These are phyloP conservation scores for Olyra latifolia DNA, from an alignment of 176 grass and related monocot species.

Conservation along the genomic window DNA sequence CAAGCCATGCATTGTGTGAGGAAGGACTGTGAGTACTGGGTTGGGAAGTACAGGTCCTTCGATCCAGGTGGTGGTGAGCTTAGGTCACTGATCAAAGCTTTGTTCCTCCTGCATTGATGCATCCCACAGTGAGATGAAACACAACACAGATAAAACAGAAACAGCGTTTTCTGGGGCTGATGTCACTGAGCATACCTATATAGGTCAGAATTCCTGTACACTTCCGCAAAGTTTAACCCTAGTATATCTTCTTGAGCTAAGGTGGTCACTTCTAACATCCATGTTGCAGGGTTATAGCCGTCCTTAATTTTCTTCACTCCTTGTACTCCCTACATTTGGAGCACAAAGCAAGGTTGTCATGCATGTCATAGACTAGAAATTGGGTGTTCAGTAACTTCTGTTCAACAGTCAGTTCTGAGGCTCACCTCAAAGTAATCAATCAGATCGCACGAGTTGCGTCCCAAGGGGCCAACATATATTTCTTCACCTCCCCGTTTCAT, in stretches of 20 bases:
- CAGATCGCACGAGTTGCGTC: slow-evolving; percentile 71
- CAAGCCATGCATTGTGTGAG: slow-evolving; percentile 79
- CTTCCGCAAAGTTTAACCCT: slow-evolving; percentile 68
- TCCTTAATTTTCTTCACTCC: slow-evolving; percentile 90
- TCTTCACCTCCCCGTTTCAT: slow-evolving; percentile 98
- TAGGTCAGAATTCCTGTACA: slow-evolving; percentile 71
- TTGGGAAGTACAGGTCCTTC: slow-evolving; percentile 70
- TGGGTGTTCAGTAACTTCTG: background rate
- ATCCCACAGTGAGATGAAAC: slow-evolving; percentile 11
- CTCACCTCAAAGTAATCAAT: slow-evolving; percentile 89
- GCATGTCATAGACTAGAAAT: slow-evolving; percentile 17
- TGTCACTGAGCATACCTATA: slow-evolving; percentile 51
- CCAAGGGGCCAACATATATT: slow-evolving; percentile 82
- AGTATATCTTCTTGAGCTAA: slow-evolving; percentile 76
- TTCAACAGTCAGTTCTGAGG: slow-evolving; percentile 15
- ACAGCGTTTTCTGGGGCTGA: background rate
- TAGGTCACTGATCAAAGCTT: slow-evolving; percentile 74
- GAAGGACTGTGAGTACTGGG: slow-evolving; percentile 67
- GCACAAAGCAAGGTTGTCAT: slow-evolving; percentile 11
- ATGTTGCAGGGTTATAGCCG: slow-evolving; percentile 90
- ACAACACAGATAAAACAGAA: background rate
- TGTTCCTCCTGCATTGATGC: slow-evolving; percentile 71
- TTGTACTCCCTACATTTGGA: slow-evolving; percentile 59
- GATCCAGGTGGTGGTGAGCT: slow-evolving; percentile 70
- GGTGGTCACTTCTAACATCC: slow-evolving; percentile 87